Evolutionary conservation across 1,139 yeast species (phyloP), one percentile per base, ranked within the genome.

Genomic region (Pichia sp.): DNA sequence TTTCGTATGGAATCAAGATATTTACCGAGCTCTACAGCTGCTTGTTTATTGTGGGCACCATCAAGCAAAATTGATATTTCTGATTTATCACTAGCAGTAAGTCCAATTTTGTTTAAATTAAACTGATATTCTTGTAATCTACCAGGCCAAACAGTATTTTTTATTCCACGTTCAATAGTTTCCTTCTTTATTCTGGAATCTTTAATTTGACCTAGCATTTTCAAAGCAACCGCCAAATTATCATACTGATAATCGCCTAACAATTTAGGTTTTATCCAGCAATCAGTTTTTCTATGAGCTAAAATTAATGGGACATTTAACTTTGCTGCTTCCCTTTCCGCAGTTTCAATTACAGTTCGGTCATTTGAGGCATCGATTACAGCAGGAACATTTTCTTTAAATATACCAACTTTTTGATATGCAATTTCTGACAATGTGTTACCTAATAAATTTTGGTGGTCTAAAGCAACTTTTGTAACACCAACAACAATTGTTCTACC

Each of bases 11-110:
- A 3, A 8, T 63, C 56, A 2, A 81, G 58, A 53, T 67, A 79
- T 37, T 66, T 65, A 0, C 72, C 74, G 32, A 92, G 67, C 55
- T 83, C 87, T 26, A 67, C 63, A 0, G 96, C 95, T 0, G 97
- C 95, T 52, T 82, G 80, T 22, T 78, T 80, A 59, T 92, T 92
- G 61, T 92, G 98, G 0, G 97, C 97, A 2, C 98, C 98, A 63
- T 92, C 98, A 2, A 89, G 55, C 3, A 61, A 29, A 3, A 51
- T 29, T 7, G 30, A n/a, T 7, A 46, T 6, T 2, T 11, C 23
- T 3, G n/a, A n/a, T n/a, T n/a, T n/a, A n/a, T 34, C 37, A 6
- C 7, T n/a, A 24, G 22, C 10, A 33, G 20, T 10, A 22, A 5
- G 30, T 12, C 12, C 30, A 6, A 47, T 11, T 24, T 40, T 37